Percentiles rank a stretch among this genome's conserved stretches.
Evolutionary conservation across 2,329 filamentous ascomycete species (phyloP).

Genomic region (Penicillium sp.): DNA sequence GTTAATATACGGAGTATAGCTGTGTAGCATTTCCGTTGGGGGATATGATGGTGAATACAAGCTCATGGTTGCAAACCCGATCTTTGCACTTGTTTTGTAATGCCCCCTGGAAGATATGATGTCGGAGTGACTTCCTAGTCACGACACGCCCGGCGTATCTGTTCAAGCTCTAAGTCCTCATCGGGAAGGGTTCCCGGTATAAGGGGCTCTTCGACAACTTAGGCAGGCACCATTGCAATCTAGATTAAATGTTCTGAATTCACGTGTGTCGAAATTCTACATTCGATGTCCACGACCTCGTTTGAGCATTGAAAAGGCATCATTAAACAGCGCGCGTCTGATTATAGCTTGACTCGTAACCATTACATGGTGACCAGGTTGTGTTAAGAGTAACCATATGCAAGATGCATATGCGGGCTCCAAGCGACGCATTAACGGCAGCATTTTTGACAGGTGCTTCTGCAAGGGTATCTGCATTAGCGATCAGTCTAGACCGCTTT

Average conservation of each 20-base stretch:
- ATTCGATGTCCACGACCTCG: not conserved
- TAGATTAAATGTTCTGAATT: slow-evolving; percentile 10
- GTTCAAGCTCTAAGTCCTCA: not conserved
- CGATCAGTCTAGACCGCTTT: slow-evolving; percentile 17
- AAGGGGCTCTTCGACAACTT: not conserved
- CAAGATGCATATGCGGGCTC: slow-evolving; percentile 20
- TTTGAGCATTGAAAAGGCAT: not conserved
- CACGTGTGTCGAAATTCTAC: not conserved
- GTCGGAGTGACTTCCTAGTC: not conserved
- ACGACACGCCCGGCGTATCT: not conserved
- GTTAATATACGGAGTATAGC: too few species aligned
- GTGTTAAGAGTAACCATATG: slow-evolving; percentile 12
- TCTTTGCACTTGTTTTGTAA: not conserved
- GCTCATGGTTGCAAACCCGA: not conserved
- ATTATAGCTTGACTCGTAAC: not conserved
- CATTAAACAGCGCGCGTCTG: not conserved
- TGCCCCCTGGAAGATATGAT: not conserved
- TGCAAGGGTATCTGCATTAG: slow-evolving; percentile 20
- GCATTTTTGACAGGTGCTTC: slow-evolving; percentile 18
- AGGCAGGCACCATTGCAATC: not conserved
- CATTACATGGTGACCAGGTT: not conserved
- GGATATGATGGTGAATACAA: not conserved
- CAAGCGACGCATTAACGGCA: not conserved
- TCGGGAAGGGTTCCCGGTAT: not conserved
- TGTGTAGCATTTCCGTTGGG: not conserved